Evolutionary conservation across 2,329 filamentous ascomycete genomes (phyloP).

Genomic region (Arthroderma uncinatum): DNA sequence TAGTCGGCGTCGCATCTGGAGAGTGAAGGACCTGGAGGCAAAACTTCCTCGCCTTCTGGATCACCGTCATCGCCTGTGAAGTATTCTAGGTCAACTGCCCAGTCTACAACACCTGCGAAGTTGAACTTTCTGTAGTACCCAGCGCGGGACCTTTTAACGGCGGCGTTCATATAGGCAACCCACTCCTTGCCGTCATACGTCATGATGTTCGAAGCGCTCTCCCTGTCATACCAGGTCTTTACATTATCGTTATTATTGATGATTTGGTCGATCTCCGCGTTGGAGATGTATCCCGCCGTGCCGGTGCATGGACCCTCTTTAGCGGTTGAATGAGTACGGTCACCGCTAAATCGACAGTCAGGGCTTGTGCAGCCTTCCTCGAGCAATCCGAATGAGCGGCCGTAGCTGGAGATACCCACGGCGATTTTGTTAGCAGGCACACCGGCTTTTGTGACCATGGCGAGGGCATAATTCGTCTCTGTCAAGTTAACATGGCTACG

Average conservation of each 20-base stretch:
- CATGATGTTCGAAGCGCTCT: slow-evolving; percentile 18
- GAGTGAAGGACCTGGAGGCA: no score
- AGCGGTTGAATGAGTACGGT: slow-evolving; percentile 24
- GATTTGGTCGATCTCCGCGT: slow-evolving; percentile 33
- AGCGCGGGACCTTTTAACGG: slow-evolving; percentile 18
- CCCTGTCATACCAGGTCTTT: slow-evolving; percentile 3
- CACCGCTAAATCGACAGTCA: slow-evolving; percentile 28
- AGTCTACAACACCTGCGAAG: slow-evolving; percentile 25
- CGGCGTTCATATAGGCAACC: slow-evolving; percentile 26
- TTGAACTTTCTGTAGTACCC: slow-evolving; percentile 17
- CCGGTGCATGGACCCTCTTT: slow-evolving; percentile 28
- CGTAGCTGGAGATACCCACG: slow-evolving; percentile 29
- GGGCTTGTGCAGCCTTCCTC: slow-evolving; percentile 22
- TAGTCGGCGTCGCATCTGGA: no score
- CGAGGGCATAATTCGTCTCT: slow-evolving; percentile 26
- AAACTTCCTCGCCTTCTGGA: no score
- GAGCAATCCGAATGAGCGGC: slow-evolving; percentile 25
- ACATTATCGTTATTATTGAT: slow-evolving; percentile 11
- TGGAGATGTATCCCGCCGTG: slow-evolving; percentile 31
- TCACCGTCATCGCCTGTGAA: no score
- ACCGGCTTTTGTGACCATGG: slow-evolving; percentile 31
- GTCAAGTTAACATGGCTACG: slow-evolving; percentile 30
- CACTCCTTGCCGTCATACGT: slow-evolving; percentile 26
- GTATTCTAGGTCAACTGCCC: slow-evolving; percentile 24
- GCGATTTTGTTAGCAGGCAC: slow-evolving; percentile 25